Conservation (phyloP, 345 rosid genomes). For the Xanthoceras sorbifolium region DNA sequence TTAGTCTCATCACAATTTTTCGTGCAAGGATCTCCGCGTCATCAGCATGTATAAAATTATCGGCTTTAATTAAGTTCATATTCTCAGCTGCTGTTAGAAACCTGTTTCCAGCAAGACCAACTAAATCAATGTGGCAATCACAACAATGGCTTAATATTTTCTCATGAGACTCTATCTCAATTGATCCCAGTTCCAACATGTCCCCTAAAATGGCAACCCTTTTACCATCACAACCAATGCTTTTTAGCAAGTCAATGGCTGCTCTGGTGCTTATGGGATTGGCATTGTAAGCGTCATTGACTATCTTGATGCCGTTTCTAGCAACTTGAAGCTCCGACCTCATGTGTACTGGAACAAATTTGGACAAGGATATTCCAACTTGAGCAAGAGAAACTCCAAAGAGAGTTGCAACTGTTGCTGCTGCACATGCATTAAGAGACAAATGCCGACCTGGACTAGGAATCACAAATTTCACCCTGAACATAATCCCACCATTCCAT, state of each 20-base stretch:
- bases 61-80: constrained; percentile 15
- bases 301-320: constrained; percentile 28
- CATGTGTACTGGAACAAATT: constrained; percentile 27
- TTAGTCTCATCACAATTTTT: constrained; percentile 28
- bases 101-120: constrained; percentile 28
- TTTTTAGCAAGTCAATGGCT: constrained; percentile 31
- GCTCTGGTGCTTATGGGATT: constrained; percentile 35
- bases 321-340: constrained; percentile 30
- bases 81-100: constrained; percentile 27
- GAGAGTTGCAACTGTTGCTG: constrained; percentile 31
- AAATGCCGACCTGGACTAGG: constrained; percentile 31
- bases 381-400: constrained; percentile 33
- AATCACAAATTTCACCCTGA: constrained; percentile 40
- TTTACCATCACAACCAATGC: constrained; percentile 29
- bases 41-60: constrained; percentile 22
- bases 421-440: constrained; percentile 36
- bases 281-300: constrained; percentile 38
- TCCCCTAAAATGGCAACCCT: constrained; percentile 35
- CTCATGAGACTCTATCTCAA: constrained; percentile 28
- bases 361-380: constrained; percentile 33
- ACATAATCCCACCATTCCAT: constrained; percentile 4
- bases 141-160: constrained; percentile 18
- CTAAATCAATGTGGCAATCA: constrained; percentile 6
- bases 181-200: constrained; percentile 34
- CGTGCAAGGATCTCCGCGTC: constrained; percentile 24